Base-by-base conservation (phyloP, 2,329 filamentous ascomycete genomes). In the Aspergillus vadensis region DNA sequence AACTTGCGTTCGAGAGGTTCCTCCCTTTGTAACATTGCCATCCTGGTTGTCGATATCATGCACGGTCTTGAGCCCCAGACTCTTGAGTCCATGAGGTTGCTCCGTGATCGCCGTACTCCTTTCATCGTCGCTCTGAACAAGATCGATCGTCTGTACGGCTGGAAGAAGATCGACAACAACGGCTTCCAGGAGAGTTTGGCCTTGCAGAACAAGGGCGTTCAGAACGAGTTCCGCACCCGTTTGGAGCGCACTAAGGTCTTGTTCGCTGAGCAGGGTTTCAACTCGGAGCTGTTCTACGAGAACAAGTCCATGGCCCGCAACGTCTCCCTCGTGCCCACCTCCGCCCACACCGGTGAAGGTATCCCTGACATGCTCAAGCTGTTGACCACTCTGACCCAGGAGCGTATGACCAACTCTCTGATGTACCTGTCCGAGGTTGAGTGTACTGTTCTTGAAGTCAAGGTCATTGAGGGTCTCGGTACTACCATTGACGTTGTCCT, bases 81-180 rank as follows among this genome's bases (percentile, higher is more conserved):
- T 15, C 84, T 98, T 32, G 96, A 99, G 80, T 99, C 95, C 2
- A 98, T 99, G 92, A 90, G 88, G 69, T 82, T 99, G 65, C 87
- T 99, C 55, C 87, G 94, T 73, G 94, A 97, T 71, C 87, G 92
- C 71, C 96, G 95, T 80, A 99, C 95, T 21, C 95, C 95, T 5
- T 99, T 99, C 82, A 96, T 99, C 69, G 96, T 99, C 43, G 96
- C 96, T 1, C 84, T 99, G 74, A 99, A 99, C 89, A 99, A 99
- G 84, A 98, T 99, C 69, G 95, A 99, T 86, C 92, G 95, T 86
- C 88, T 99, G 15, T 99, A 97, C 76, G 92, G 92, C 75, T 99
- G 96, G 95, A 97, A 97, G 84, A 92, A 94, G 82, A 92, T 97
- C 63, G 92, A 95, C 72, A 97, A 99, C 86, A 99, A 99, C 75